Evolutionary conservation across 371 early-diverging fungal species (phyloP).

Genomic region (Dinochytrium kinnereticum): DNA sequence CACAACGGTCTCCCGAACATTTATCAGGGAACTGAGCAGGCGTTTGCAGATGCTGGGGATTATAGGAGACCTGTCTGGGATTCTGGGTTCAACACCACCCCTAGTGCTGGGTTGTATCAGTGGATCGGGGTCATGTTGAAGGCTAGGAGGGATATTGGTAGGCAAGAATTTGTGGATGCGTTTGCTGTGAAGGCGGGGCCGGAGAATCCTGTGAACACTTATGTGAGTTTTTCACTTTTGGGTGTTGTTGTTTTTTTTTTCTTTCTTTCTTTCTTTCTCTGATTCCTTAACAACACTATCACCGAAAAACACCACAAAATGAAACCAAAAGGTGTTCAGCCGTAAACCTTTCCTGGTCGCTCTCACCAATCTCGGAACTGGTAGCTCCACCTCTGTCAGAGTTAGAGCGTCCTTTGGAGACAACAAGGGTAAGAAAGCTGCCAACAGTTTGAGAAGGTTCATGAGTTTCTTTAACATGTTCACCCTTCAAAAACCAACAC

Average conservation of each 20-base stretch:
- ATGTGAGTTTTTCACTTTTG: too few relatives aligned
- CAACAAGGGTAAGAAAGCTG: not conserved
- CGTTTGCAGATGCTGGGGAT: slow-evolving; percentile 43
- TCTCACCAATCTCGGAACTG: slow-evolving; percentile 21
- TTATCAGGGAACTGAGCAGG: slow-evolving; percentile 55
- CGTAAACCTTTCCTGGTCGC: slow-evolving; percentile 30
- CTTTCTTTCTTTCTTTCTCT: too few relatives aligned
- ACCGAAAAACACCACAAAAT: too few relatives aligned
- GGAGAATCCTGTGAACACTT: slow-evolving; percentile 11
- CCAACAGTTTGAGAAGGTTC: too few relatives aligned
- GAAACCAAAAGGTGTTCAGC: too few relatives aligned
- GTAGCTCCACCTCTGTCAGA: not conserved
- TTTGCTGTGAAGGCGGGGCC: not conserved
- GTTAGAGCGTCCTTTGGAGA: not conserved
- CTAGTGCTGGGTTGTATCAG: slow-evolving; percentile 7
- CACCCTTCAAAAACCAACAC: not conserved
- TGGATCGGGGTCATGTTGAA: slow-evolving; percentile 3
- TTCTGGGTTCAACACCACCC: slow-evolving; percentile 23
- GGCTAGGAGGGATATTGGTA: slow-evolving; percentile 13
- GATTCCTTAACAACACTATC: too few relatives aligned
- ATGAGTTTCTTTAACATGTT: not conserved
- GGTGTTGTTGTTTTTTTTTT: too few relatives aligned
- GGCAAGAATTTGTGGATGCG: slow-evolving; percentile 10
- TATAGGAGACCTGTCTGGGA: slow-evolving; percentile 50
- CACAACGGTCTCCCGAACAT: slow-evolving; percentile 47